Evolutionary conservation across 345 rosid genomes (phyloP).

Genomic region (Eucalyptus curtisii): DNA sequence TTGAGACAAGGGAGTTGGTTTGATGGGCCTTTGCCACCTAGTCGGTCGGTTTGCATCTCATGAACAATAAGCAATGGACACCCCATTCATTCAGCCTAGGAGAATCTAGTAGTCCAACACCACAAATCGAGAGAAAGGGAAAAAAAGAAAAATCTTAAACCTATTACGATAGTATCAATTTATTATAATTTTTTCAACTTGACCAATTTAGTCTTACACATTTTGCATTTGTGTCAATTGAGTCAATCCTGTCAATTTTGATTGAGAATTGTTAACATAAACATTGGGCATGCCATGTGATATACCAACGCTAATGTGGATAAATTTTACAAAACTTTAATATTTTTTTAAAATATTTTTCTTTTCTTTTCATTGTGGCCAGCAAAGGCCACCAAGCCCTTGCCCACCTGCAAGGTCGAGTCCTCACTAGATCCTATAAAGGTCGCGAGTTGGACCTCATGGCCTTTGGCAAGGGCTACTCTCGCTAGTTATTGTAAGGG

Average conservation of each 20-base stretch:
- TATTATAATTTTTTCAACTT: accelerated
- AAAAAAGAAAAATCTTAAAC: no score
- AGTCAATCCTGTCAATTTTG: accelerated
- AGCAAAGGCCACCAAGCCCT: background rate
- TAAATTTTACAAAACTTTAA: no score
- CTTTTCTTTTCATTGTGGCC: background rate
- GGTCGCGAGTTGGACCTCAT: background rate
- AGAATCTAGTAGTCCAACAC: no score
- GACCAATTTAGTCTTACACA: accelerated
- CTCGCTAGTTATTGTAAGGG: background rate
- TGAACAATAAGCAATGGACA: no score
- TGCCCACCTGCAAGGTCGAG: background rate
- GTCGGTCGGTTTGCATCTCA: no score
- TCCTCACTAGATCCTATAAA: background rate
- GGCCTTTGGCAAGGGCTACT: background rate
- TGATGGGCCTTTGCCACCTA: no score
- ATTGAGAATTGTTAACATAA: accelerated
- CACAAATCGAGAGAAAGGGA: no score
- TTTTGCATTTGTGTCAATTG: no score
- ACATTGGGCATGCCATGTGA: accelerated
- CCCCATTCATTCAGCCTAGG: no score
- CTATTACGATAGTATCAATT: no score
- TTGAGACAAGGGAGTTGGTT: no score
- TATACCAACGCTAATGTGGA: accelerated
- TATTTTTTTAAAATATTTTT: no score